phyloP scores from a whole-genome alignment of 306 rosid species.

The Vicia sativa region DNA sequence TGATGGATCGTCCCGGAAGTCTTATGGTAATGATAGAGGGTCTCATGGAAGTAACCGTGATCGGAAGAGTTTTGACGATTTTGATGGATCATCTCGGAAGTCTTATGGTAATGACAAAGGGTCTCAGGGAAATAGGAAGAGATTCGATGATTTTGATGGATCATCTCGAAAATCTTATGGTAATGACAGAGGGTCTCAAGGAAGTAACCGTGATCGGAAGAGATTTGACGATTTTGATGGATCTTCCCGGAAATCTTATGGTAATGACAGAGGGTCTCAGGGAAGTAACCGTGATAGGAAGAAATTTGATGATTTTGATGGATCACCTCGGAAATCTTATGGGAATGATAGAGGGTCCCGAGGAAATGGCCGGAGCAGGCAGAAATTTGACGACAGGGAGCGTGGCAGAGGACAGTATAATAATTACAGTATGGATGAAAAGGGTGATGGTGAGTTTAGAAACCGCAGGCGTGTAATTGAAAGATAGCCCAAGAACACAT shows the following conservation, averaged over 20 bases:
- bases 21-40: constrained; percentile 43
- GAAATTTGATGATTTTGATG: constrained; percentile 48
- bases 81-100: constrained; percentile 49
- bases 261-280: constrained; percentile 42
- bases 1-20: constrained; percentile 49
- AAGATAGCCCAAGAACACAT: constrained; percentile 51
- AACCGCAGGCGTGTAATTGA: constrained; percentile 83
- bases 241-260: constrained; percentile 6
- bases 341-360: constrained; percentile 36
- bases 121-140: constrained; percentile 46
- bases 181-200: constrained; percentile 43
- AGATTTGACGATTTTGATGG: constrained; percentile 41
- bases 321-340: constrained; percentile 45
- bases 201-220: constrained; percentile 26
- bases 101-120: constrained; percentile 42
- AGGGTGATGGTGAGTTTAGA: constrained; percentile 53
- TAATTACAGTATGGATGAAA: constrained; percentile 45
- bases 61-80: constrained; percentile 43
- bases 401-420: constrained; percentile 31
- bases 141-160: constrained; percentile 51
- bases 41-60: constrained; percentile 43
- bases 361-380: constrained; percentile 37
- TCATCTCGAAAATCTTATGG: constrained; percentile 44
- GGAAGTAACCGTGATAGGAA: constrained; percentile 44
- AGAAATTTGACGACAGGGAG: constrained; percentile 45